Conservation (phyloP, 2,329 filamentous ascomycete species). For the Aspergillus novofumigatus region DNA sequence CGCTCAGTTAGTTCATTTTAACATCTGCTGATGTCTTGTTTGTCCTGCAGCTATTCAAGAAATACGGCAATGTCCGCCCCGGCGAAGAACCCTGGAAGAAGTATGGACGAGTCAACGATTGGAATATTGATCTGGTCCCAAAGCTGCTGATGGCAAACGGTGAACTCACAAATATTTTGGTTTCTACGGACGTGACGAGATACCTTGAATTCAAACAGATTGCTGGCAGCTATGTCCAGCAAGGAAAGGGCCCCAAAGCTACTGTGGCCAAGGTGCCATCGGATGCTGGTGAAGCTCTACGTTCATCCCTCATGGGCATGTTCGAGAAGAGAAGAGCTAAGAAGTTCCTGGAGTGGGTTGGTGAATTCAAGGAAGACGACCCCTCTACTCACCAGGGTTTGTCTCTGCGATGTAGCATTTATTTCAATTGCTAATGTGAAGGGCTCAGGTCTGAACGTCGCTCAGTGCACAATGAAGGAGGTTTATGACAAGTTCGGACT, state of each 20-base stretch:
- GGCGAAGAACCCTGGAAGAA: conserved; percentile 96
- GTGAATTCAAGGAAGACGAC: conserved; percentile 76
- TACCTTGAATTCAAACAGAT: conserved; percentile 94
- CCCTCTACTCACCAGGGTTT: conserved; percentile 83
- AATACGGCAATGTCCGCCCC: conserved; percentile 75
- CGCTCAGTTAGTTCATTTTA: conserved; percentile 14
- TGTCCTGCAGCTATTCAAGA: conserved; percentile 80
- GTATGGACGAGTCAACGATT: conserved; percentile 94
- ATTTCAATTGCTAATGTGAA: conserved; percentile 15
- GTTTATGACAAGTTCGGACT: conserved; percentile 97
- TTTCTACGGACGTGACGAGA: conserved; percentile 86
- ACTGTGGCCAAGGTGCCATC: conserved; percentile 97
- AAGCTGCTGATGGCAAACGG: conserved; percentile 99
- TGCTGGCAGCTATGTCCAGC: conserved; percentile 93
- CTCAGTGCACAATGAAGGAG: conserved; percentile 86
- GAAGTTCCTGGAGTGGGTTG: conserved; percentile 94
- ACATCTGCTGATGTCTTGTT: conserved; percentile 21
- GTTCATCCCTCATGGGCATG: conserved; percentile 90
- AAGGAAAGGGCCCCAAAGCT: conserved; percentile 73
- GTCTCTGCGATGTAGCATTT: conserved; percentile 19
- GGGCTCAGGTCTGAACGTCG: conserved; percentile 69
- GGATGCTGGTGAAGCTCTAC: conserved; percentile 82
- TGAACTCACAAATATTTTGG: conserved; percentile 96
- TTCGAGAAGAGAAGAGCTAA: conserved; percentile 98
- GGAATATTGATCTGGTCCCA: conserved; percentile 98